Conservation (phyloP, 1,284 basidiomycete species). For the Trametes sp. region DNA sequence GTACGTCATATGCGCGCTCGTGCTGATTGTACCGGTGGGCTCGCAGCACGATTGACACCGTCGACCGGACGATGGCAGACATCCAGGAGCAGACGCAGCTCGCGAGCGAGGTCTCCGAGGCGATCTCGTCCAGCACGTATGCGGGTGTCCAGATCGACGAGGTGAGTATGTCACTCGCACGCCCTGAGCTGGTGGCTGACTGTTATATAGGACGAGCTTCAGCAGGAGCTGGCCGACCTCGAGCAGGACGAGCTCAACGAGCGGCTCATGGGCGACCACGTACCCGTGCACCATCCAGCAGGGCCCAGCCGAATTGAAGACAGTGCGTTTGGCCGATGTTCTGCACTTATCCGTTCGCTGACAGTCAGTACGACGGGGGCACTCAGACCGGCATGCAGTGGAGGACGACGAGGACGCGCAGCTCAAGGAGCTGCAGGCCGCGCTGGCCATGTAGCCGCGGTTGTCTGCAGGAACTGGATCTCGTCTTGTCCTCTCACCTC, state of each 20-base stretch:
- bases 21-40: not conserved
- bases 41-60: constrained; percentile 86
- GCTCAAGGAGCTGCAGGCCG: constrained; percentile 91
- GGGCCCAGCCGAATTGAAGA: constrained; percentile 61
- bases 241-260: constrained; percentile 94
- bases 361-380: too few relatives aligned
- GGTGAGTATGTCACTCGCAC: constrained; percentile 51
- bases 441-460: constrained; percentile 78
- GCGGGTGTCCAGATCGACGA: constrained; percentile 78
- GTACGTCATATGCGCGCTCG: not conserved
- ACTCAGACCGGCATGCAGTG: constrained; percentile 56
- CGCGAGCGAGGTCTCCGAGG: constrained; percentile 95
- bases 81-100: constrained; percentile 95
- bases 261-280: constrained; percentile 88
- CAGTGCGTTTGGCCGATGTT: too few relatives aligned
- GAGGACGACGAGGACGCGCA: constrained; percentile 97
- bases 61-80: constrained; percentile 90
- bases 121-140: constrained; percentile 85
- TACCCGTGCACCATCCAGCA: constrained; percentile 86
- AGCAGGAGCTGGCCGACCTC: constrained; percentile 86
- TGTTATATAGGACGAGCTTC: constrained; percentile 76
- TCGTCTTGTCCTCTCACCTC: constrained; percentile 12
- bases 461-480: constrained; percentile 14
- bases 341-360: too few relatives aligned
- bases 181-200: constrained; percentile 17